A percentile compares a stretch with the other conserved stretches of the same genome.
These are phyloP conservation scores for Verticillium nubilum DNA, from an alignment of 2,329 filamentous ascomycete genomes.

Conservation along the genomic window DNA sequence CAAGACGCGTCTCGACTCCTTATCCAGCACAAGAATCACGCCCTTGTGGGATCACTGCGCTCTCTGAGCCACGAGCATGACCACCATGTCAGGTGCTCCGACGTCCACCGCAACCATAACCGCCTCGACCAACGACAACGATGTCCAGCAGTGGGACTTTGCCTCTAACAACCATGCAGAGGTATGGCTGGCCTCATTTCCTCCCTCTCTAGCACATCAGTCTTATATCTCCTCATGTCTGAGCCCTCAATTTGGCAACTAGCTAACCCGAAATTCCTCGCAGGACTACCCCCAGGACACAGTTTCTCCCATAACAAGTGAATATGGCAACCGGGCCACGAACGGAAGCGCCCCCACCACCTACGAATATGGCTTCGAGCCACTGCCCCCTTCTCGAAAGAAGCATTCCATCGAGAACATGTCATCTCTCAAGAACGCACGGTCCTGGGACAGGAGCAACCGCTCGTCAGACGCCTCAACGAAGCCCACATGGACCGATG, in stretches of 20 bases:
- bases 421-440: slow-evolving; percentile 6
- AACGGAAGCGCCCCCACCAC: slow-evolving; percentile 17
- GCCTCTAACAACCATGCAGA: slow-evolving; percentile 22
- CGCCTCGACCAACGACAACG: slow-evolving; percentile 43
- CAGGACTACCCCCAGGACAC: slow-evolving; percentile 14
- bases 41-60: neutral
- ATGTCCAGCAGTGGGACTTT: slow-evolving; percentile 38
- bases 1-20: neutral
- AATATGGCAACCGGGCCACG: slow-evolving; percentile 7
- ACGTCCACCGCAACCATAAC: slow-evolving; percentile 41
- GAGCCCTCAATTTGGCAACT: neutral
- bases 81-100: slow-evolving; percentile 45
- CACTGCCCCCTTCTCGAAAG: slow-evolving; percentile 20
- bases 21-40: neutral
- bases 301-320: slow-evolving; percentile 6
- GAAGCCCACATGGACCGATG: slow-evolving; percentile 20
- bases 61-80: slow-evolving; percentile 30
- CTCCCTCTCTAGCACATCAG: neutral
- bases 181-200: slow-evolving; percentile 19
- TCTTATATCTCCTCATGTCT: neutral
- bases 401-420: slow-evolving; percentile 30
- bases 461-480: slow-evolving; percentile 14
- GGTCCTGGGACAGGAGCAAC: slow-evolving; percentile 9
- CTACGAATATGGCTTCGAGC: slow-evolving; percentile 13
- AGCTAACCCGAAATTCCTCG: neutral